Conservation (phyloP, 2,329 filamentous ascomycete species). For the Claviceps fusiformis region DNA sequence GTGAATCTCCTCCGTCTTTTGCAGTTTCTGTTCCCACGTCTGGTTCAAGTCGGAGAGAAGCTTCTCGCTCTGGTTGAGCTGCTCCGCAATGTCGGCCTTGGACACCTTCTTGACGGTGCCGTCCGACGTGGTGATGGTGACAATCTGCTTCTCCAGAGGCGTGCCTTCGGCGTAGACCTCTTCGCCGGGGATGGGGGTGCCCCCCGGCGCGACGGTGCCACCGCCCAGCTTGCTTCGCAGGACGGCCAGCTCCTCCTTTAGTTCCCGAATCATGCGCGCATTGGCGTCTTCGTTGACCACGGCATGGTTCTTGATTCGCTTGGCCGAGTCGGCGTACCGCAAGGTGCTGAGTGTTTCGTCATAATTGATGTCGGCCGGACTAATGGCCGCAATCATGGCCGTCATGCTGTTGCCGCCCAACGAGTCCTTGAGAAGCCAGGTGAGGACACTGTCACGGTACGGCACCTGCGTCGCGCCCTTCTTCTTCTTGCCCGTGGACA, state of each 20-base stretch:
- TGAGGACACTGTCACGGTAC: constrained; percentile 92
- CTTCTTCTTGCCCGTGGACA: constrained; percentile 76
- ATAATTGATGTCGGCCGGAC: constrained; percentile 96
- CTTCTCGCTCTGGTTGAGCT: constrained; percentile 92
- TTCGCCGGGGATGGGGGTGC: constrained; percentile 43
- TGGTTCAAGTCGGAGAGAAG: constrained; percentile 91
- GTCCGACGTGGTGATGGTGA: constrained; percentile 79
- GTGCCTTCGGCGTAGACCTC: constrained; percentile 87
- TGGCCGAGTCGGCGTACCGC: constrained; percentile 92
- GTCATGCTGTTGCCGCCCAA: constrained; percentile 98
- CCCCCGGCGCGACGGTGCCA: constrained; percentile 32
- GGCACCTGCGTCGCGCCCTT: constrained; percentile 66
- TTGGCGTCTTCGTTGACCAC: constrained; percentile 99
- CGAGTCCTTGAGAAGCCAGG: constrained; percentile 94
- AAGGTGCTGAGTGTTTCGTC: constrained; percentile 94
- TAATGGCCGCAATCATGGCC: constrained; percentile 98
- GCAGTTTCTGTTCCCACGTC: constrained; percentile 94
- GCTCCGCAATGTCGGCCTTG: constrained; percentile 95
- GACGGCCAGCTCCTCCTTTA: constrained; percentile 86
- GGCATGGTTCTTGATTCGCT: constrained; percentile 99
- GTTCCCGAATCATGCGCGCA: constrained; percentile 92
- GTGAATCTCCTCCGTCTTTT: constrained; percentile 92
- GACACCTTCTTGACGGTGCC: constrained; percentile 88
- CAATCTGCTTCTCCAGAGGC: constrained; percentile 87
- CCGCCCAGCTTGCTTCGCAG: constrained; percentile 74